Evolutionary conservation across 352 stramenopile species (phyloP).

Genomic region (Phytophthora tubulina): DNA sequence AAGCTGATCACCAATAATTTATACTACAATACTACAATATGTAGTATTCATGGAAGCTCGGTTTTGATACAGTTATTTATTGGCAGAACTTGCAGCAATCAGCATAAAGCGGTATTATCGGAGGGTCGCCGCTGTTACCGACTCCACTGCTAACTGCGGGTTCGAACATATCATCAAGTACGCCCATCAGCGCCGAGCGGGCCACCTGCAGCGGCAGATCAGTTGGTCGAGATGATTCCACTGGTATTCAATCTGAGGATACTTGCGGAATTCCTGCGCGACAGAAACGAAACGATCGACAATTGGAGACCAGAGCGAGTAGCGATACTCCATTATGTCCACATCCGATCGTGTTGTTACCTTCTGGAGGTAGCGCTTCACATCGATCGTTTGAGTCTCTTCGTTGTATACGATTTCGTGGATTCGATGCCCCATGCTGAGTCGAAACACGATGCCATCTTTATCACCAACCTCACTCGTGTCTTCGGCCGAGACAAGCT

Average conservation of each 20-base stretch:
- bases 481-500: slow-evolving; percentile 79
- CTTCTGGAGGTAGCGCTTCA: slow-evolving; percentile 86
- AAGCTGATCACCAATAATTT: too few species aligned
- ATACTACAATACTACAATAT: too few species aligned
- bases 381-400: slow-evolving; percentile 86
- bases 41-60: too few species aligned
- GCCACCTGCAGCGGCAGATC: slow-evolving; percentile 71
- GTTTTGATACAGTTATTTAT: too few species aligned
- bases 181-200: slow-evolving; percentile 46
- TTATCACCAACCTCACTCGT: slow-evolving; percentile 42
- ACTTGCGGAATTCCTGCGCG: slow-evolving; percentile 87
- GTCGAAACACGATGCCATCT: slow-evolving; percentile 58
- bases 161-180: slow-evolving; percentile 48
- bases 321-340: slow-evolving; percentile 87
- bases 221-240: slow-evolving; percentile 91
- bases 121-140: too few species aligned
- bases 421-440: slow-evolving; percentile 91
- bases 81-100: too few species aligned
- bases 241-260: slow-evolving; percentile 80
- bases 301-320: slow-evolving; percentile 81
- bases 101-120: too few species aligned
- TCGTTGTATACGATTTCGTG: slow-evolving; percentile 91
- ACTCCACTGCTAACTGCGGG: slow-evolving; percentile 1
- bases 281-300: slow-evolving; percentile 70
- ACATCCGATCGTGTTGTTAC: slow-evolving; percentile 69